Percentiles rank a stretch among this genome's conserved stretches.
phyloP scores from a whole-genome alignment of 2,329 filamentous ascomycete species.

The Xylariaceae sp. region DNA sequence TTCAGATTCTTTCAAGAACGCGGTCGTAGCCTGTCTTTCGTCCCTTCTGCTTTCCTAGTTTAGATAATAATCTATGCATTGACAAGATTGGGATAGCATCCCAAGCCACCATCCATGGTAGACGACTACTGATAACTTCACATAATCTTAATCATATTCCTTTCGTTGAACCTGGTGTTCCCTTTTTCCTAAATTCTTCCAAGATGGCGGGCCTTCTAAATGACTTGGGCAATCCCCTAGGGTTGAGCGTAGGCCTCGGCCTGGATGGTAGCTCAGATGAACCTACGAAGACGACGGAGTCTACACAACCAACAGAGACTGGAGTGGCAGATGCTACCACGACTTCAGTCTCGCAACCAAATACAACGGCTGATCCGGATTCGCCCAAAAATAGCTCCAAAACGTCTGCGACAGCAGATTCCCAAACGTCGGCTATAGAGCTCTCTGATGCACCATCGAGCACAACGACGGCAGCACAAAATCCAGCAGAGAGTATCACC shows the following conservation, averaged over 20 bases:
- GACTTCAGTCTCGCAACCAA: constrained; percentile 13
- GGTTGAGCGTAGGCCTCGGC: constrained; percentile 21
- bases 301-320: constrained; percentile 16
- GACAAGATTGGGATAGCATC: not conserved
- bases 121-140: constrained; percentile 19
- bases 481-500: constrained; percentile 14
- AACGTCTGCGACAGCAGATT: constrained; percentile 7
- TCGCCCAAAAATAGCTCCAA: not conserved
- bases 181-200: constrained; percentile 24
- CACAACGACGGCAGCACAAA: constrained; percentile 8
- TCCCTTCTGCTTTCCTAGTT: not conserved
- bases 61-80: not conserved
- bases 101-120: constrained; percentile 14
- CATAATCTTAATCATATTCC: constrained; percentile 24
- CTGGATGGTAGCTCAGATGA: constrained; percentile 10
- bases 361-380: constrained; percentile 1
- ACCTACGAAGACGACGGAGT: constrained; percentile 15
- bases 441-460: not conserved
- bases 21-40: not conserved
- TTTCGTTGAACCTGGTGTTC: constrained; percentile 42
- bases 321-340: constrained; percentile 13
- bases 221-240: constrained; percentile 32
- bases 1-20: constrained; percentile 2
- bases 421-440: constrained; percentile 12
- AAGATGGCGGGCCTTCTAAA: constrained; percentile 40